A percentile compares a stretch with the other conserved stretches of the same genome.
Evolutionary conservation across 139 green algal genomes (phyloP).

Genomic region (Ostreobium quekettii): DNA sequence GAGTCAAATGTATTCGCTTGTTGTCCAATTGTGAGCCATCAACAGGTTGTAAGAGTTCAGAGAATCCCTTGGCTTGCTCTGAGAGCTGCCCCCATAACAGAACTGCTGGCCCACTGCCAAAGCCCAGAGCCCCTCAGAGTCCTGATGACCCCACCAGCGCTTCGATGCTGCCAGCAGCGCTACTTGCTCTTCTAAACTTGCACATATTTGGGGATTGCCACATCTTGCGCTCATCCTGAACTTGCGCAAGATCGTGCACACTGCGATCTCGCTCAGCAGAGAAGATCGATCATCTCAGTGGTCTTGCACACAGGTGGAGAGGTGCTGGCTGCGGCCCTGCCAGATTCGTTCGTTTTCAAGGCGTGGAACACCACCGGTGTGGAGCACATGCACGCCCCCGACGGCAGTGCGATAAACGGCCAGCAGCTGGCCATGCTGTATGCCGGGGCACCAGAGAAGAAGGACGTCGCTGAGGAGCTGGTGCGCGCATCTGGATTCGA

Average conservation of each 20-base stretch:
- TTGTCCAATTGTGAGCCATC: neutral
- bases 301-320: slow-evolving; percentile 13
- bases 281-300: neutral
- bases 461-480: slow-evolving; percentile 14
- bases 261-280: neutral
- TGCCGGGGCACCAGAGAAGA: slow-evolving; percentile 14
- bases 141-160: neutral
- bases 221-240: neutral
- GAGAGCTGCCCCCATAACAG: too few species aligned
- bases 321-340: slow-evolving; percentile 23
- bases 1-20: neutral
- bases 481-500: slow-evolving; percentile 22
- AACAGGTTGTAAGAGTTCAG: too few species aligned
- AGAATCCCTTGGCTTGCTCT: too few species aligned
- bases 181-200: neutral
- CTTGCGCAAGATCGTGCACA: too few species aligned
- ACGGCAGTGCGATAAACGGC: slow-evolving; percentile 19
- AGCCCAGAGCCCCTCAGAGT: neutral
- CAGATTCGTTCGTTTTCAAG: slow-evolving; percentile 26
- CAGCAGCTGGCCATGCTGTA: slow-evolving; percentile 26
- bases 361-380: slow-evolving; percentile 27
- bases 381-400: slow-evolving; percentile 21
- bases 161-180: neutral
- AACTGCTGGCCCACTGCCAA: too few species aligned
- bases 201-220: neutral